A percentile compares a stretch with the other conserved stretches of the same genome.
Evolutionary conservation across 352 stramenopile genomes (phyloP).

Genomic region (Pythium plurisporium): DNA sequence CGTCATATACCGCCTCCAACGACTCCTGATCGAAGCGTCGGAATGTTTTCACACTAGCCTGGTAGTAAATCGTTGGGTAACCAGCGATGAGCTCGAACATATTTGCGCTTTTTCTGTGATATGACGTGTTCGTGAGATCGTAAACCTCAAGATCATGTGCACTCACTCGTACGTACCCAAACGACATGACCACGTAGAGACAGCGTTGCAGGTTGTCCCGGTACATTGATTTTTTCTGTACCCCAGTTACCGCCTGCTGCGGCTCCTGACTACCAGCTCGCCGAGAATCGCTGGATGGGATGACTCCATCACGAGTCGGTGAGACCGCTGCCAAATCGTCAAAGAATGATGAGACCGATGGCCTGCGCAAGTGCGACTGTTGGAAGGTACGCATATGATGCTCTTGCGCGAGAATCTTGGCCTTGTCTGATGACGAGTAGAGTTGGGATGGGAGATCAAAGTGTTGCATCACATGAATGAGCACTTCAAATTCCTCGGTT

Average conservation of each 20-base stretch:
- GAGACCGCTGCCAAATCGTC: slow-evolving; percentile 16
- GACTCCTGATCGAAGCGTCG: slow-evolving; percentile 30
- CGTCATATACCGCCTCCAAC: slow-evolving; percentile 32
- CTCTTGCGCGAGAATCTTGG: slow-evolving; percentile 40
- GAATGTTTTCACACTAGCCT: slow-evolving; percentile 42
- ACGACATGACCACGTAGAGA: slow-evolving; percentile 50
- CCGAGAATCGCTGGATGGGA: not conserved
- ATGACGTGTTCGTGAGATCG: no score
- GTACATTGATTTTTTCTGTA: slow-evolving; percentile 30
- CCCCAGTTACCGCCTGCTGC: not conserved
- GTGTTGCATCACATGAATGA: slow-evolving; percentile 40
- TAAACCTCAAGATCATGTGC: no score
- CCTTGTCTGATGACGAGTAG: slow-evolving; percentile 48
- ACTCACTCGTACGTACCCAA: slow-evolving; percentile 38
- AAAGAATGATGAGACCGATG: slow-evolving; percentile 19
- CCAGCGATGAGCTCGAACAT: slow-evolving; percentile 35
- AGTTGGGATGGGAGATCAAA: slow-evolving; percentile 37
- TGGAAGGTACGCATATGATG: slow-evolving; percentile 29
- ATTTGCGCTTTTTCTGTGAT: slow-evolving; percentile 24
- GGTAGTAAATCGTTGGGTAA: slow-evolving; percentile 44
- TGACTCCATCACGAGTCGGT: slow-evolving; percentile 11
- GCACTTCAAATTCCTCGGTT: slow-evolving; percentile 26
- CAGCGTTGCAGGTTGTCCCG: slow-evolving; percentile 49
- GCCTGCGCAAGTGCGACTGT: slow-evolving; percentile 11
- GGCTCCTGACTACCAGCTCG: not conserved